phyloP scores from a whole-genome alignment of 140 eudicot species.

The Flaveria floridana region DNA sequence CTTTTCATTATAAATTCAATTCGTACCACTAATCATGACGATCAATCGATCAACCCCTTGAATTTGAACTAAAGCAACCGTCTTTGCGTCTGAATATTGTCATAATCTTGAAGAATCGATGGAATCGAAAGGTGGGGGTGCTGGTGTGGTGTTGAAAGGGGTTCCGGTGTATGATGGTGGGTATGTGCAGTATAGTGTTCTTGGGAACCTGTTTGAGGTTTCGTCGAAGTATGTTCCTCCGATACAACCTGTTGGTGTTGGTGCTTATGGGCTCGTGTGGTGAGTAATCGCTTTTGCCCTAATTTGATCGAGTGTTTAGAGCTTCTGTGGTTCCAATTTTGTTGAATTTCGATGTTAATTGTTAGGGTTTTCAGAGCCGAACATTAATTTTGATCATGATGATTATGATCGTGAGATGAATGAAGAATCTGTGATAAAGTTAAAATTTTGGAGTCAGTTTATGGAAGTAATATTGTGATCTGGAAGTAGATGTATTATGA shows the following conservation, averaged over 20 bases:
- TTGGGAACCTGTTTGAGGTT: conserved; percentile 77
- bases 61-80: conserved; percentile 11
- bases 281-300: conserved; percentile 27
- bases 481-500: background rate
- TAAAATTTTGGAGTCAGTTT: background rate
- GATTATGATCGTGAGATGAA: background rate
- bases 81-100: background rate
- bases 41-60: background rate
- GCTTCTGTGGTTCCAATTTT: conserved; percentile 1
- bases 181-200: conserved; percentile 55
- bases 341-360: background rate
- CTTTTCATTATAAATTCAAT: conserved; percentile 21
- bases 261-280: conserved; percentile 94
- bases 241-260: conserved; percentile 73
- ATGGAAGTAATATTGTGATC: conserved; percentile 8
- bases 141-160: conserved; percentile 44
- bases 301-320: background rate
- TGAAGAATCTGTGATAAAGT: background rate
- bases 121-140: conserved; percentile 21
- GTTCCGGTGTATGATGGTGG: conserved; percentile 53
- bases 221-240: conserved; percentile 77
- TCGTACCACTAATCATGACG: background rate
- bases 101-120: background rate
- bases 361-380: background rate
- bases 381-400: too few species aligned